These are phyloP conservation scores for Termitomyces bulborhizus DNA, from an alignment of 768 basidiomycete genomes.

Conservation along the genomic window DNA sequence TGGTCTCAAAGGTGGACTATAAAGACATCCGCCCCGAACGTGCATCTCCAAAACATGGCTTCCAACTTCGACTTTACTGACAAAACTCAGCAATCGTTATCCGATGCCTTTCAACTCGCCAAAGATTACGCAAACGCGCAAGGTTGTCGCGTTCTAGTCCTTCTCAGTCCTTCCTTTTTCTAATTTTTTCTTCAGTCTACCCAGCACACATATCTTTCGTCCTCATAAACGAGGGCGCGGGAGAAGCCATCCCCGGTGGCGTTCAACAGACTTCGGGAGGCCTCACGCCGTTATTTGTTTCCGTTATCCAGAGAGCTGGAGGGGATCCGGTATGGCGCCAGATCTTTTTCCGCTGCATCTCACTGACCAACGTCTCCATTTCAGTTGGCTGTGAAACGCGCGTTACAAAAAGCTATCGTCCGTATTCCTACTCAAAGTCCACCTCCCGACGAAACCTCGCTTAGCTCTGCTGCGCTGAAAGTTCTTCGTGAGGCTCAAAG, in stretches of 20 bases:
- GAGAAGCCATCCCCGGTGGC: conserved; percentile 27
- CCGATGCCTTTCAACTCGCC: conserved; percentile 72
- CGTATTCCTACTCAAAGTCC: conserved; percentile 81
- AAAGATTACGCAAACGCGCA: conserved; percentile 82
- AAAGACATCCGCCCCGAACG: conserved; percentile 2
- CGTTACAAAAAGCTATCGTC: conserved; percentile 70
- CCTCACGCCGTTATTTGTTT: conserved; percentile 60
- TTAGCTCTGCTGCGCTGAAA: conserved; percentile 51
- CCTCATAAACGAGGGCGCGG: conserved; percentile 64
- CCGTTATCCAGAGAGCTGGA: conserved; percentile 77
- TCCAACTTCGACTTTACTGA: conserved; percentile 80
- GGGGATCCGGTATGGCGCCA: conserved; percentile 68
- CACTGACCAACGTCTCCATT: background rate
- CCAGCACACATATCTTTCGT: conserved; percentile 82
- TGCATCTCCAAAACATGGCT: conserved; percentile 26
- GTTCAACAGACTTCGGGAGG: conserved; percentile 18
- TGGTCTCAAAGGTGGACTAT: background rate
- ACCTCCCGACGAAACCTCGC: conserved; percentile 71
- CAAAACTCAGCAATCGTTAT: conserved; percentile 65
- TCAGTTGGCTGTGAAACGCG: conserved; percentile 58
- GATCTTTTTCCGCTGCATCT: background rate
- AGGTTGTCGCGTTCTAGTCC: conserved; percentile 34
- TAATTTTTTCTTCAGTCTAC: conserved; percentile 42
- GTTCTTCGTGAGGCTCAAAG: conserved; percentile 72
- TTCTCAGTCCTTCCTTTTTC: background rate